Evolutionary conservation across 768 basidiomycete genomes (phyloP).

Genomic region (Lenzites betulinus): DNA sequence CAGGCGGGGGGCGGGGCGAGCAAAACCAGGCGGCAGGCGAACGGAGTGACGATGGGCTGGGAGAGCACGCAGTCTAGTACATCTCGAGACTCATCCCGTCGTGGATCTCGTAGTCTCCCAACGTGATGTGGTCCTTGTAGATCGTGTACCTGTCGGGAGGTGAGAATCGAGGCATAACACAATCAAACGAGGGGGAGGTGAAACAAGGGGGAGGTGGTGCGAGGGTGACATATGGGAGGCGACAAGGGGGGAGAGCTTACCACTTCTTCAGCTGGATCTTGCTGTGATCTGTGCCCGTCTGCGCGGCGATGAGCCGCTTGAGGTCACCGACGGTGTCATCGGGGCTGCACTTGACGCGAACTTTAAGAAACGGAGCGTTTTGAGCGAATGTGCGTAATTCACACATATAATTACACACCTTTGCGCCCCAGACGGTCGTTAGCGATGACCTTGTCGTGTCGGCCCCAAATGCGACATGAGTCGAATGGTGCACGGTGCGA

Average conservation of each 20-base stretch:
- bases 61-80: slow-evolving; percentile 52
- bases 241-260: slow-evolving; percentile 53
- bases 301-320: slow-evolving; percentile 95
- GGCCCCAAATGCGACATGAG: too few relatives aligned
- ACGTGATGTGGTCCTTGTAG: slow-evolving; percentile 95
- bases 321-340: slow-evolving; percentile 97
- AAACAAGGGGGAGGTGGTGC: too few relatives aligned
- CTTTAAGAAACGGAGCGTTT: slow-evolving; percentile 41
- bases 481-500: neutral
- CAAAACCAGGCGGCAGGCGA: neutral
- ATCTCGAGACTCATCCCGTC: slow-evolving; percentile 94
- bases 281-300: slow-evolving; percentile 80
- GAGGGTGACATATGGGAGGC: too few relatives aligned
- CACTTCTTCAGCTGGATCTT: slow-evolving; percentile 99
- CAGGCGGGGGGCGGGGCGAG: too few relatives aligned
- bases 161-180: neutral
- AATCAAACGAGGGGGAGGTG: neutral
- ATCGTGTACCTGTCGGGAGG: slow-evolving; percentile 75
- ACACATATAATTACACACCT: slow-evolving; percentile 51
- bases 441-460: slow-evolving; percentile 70
- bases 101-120: slow-evolving; percentile 89
- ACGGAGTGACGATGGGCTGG: neutral
- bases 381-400: neutral
- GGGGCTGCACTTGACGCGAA: slow-evolving; percentile 92
- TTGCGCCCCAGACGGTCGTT: slow-evolving; percentile 95